These are phyloP conservation scores for Aspergillus sp. DNA, from an alignment of 2,329 filamentous ascomycete genomes.

Conservation along the genomic window DNA sequence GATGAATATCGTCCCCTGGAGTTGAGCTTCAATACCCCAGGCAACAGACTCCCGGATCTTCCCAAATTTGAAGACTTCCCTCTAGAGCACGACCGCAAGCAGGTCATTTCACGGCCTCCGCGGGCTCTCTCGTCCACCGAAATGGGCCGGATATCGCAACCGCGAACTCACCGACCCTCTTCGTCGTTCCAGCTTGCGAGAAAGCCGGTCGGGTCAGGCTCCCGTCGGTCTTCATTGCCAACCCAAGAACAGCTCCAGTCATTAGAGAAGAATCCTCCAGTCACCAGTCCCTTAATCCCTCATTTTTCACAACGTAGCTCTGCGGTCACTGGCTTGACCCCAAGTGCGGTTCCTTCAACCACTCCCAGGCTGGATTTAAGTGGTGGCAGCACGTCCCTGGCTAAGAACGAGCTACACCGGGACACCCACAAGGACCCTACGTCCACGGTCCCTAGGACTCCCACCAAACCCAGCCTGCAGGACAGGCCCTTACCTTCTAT, in stretches of 20 bases:
- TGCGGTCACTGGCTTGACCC: constrained; percentile 17
- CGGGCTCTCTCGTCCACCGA: constrained; percentile 34
- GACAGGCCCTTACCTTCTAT: constrained; percentile 27
- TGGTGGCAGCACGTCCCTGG: constrained; percentile 11
- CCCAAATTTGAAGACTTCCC: constrained; percentile 46
- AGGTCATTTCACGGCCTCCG: constrained; percentile 30
- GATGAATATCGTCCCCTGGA: constrained; percentile 46
- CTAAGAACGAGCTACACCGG: constrained; percentile 7
- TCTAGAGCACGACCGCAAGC: constrained; percentile 32
- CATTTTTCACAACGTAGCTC: constrained; percentile 32
- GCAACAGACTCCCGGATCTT: constrained; percentile 47
- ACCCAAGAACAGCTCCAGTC: constrained; percentile 22
- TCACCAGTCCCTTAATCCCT: constrained; percentile 30
- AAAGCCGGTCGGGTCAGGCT: constrained; percentile 41
- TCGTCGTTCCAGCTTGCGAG: constrained; percentile 36
- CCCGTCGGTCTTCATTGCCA: constrained; percentile 30
- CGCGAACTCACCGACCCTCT: constrained; percentile 23
- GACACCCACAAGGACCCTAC: constrained; percentile 10
- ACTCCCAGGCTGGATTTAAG: constrained; percentile 18
- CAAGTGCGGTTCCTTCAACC: constrained; percentile 14
- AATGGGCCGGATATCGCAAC: constrained; percentile 21
- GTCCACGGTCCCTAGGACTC: constrained; percentile 23
- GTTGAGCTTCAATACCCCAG: constrained; percentile 49
- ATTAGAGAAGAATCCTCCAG: constrained; percentile 20
- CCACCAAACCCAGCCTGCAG: constrained; percentile 26